These are phyloP conservation scores for Rhizopogon vinicolor DNA, from an alignment of 768 basidiomycete species.

Conservation along the genomic window DNA sequence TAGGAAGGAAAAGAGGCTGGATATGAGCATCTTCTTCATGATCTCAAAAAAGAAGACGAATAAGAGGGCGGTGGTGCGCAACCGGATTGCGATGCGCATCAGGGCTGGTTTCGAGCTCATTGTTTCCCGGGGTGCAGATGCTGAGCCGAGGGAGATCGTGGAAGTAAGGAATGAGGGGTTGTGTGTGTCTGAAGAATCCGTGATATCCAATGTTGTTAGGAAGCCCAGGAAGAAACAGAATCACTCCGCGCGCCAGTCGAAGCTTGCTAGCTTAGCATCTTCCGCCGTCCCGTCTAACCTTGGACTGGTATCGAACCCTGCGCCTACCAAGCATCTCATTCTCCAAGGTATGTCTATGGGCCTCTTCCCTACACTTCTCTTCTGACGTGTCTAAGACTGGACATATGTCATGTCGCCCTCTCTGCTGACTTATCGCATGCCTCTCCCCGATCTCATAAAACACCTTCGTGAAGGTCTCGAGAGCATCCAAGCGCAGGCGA, in stretches of 20 bases:
- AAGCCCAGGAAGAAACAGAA: neutral
- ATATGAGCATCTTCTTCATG: slow-evolving; percentile 3
- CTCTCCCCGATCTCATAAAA: slow-evolving; percentile 18
- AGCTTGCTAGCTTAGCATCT: neutral
- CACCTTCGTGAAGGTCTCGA: slow-evolving; percentile 18
- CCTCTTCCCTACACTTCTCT: neutral
- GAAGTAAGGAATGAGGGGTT: neutral
- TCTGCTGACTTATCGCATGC: slow-evolving; percentile 19
- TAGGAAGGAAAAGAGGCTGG: neutral
- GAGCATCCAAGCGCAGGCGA: slow-evolving; percentile 6
- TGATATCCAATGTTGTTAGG: neutral
- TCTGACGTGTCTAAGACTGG: slow-evolving; percentile 16
- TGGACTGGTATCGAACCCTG: neutral
- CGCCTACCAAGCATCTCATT: slow-evolving; percentile 1
- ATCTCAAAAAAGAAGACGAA: slow-evolving; percentile 4
- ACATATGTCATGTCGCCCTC: slow-evolving; percentile 22
- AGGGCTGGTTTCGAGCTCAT: slow-evolving; percentile 2
- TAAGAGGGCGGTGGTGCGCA: slow-evolving; percentile 4
- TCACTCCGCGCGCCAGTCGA: neutral
- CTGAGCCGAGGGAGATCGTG: neutral
- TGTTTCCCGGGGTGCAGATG: neutral
- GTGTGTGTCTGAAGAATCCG: neutral
- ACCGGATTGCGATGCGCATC: slow-evolving; percentile 2
- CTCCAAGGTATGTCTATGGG: slow-evolving; percentile 13
- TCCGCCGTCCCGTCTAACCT: neutral